Evolutionary conservation across 352 stramenopile species (phyloP).

Genomic region (Phytophthora hybrid): DNA sequence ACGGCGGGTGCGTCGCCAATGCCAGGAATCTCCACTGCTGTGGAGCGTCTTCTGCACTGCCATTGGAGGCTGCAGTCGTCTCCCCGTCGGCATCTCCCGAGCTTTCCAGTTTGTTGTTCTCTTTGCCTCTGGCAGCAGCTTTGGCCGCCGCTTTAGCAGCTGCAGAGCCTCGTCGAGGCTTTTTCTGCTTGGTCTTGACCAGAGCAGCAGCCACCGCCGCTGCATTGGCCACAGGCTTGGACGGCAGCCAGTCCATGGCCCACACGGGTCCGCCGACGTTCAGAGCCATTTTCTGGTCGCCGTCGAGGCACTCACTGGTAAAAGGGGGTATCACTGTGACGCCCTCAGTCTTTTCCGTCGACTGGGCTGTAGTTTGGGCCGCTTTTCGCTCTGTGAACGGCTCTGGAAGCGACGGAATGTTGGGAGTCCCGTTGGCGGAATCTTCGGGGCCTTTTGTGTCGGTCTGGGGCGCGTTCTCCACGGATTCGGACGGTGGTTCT

Average conservation of each 20-base stretch:
- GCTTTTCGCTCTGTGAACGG: constrained; percentile 5
- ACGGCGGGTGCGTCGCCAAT: constrained; percentile 75
- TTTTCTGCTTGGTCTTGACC: constrained; percentile 23
- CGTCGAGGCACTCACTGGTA: constrained; percentile 46
- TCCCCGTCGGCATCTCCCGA: constrained; percentile 6
- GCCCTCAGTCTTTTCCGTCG: background rate
- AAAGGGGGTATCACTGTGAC: constrained; percentile 61
- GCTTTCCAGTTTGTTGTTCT: constrained; percentile 41
- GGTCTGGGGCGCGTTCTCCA: constrained; percentile 17
- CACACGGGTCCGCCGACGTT: constrained; percentile 82
- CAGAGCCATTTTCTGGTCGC: constrained; percentile 50
- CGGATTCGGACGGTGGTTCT: constrained; percentile 14
- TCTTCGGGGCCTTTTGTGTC: constrained; percentile 1
- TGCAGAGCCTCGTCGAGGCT: constrained; percentile 14
- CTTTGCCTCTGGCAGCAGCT: constrained; percentile 37
- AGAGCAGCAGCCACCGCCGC: constrained; percentile 16
- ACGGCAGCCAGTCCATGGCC: constrained; percentile 84
- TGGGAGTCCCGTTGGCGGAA: constrained; percentile 4
- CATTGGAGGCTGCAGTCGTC: constrained; percentile 21
- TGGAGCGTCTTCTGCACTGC: constrained; percentile 1
- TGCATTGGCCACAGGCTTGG: constrained; percentile 18
- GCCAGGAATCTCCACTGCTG: constrained; percentile 68
- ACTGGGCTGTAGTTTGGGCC: background rate
- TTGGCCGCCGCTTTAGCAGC: constrained; percentile 9
- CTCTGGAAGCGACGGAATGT: constrained; percentile 14